phyloP scores from a whole-genome alignment of 441 rosid genomes.

The Arabidopsis hybrid region DNA sequence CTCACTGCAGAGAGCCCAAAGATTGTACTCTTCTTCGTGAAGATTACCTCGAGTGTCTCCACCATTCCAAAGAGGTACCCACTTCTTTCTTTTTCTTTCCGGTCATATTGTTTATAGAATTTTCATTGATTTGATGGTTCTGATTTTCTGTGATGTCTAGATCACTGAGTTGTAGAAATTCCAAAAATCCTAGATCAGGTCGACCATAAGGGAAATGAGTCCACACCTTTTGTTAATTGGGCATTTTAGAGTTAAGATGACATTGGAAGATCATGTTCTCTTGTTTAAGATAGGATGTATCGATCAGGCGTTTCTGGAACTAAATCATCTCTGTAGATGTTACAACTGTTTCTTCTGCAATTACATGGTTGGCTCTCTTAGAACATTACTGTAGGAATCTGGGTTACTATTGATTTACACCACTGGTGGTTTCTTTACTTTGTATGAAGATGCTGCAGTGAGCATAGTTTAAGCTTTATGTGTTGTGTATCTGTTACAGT shows the following conservation, averaged over 20 bases:
- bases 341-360: not conserved
- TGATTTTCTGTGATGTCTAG: not conserved
- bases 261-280: not conserved
- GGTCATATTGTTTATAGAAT: no score
- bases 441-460: not conserved
- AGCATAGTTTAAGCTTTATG: not conserved
- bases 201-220: not conserved
- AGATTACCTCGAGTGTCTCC: constrained; percentile 23
- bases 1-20: constrained; percentile 90
- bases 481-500: constrained; percentile 54
- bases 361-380: not conserved
- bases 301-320: not conserved
- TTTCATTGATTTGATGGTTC: no score
- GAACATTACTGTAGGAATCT: not conserved
- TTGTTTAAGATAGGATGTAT: no score
- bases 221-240: not conserved
- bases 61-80: constrained; percentile 25
- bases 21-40: constrained; percentile 75
- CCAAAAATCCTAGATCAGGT: not conserved
- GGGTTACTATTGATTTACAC: not conserved
- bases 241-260: not conserved
- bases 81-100: not conserved
- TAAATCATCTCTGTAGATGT: not conserved
- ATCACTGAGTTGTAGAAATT: not conserved
- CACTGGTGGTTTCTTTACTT: constrained; percentile 8